These are phyloP conservation scores for Nannochloropsis salina DNA, from an alignment of 108 stramenopile species.

Conservation along the genomic window DNA sequence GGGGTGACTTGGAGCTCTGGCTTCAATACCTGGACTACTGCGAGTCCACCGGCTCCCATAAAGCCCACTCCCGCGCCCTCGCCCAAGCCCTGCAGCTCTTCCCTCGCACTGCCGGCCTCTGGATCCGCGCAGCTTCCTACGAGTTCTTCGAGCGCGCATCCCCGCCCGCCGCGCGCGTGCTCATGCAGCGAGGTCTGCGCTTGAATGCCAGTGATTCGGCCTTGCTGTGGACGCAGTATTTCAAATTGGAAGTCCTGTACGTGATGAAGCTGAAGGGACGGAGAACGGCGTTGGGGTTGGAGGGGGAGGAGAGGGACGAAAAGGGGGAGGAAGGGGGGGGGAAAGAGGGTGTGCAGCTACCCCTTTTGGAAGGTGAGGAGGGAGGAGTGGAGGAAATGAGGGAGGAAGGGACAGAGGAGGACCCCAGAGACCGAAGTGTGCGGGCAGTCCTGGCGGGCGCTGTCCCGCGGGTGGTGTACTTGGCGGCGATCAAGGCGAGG, in stretches of 20 bases:
- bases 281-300: conserved; percentile 40
- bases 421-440: background rate
- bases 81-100: conserved; percentile 47
- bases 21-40: conserved; percentile 47
- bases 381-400: background rate
- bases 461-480: background rate
- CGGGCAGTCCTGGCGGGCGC: background rate
- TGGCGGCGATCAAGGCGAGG: background rate
- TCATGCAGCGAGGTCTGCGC: conserved; percentile 46
- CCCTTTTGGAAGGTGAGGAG: background rate
- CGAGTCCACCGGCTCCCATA: conserved; percentile 37
- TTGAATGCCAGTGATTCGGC: conserved; percentile 30
- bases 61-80: conserved; percentile 35
- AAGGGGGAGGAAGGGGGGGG: background rate
- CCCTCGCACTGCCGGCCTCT: conserved; percentile 44
- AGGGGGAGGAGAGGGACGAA: background rate
- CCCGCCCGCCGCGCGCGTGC: conserved; percentile 37
- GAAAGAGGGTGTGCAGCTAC: background rate
- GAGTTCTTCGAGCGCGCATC: conserved; percentile 44
- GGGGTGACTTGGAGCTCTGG: conserved; percentile 47
- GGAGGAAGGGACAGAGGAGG: background rate
- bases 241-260: conserved; percentile 44
- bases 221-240: conserved; percentile 47
- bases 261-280: conserved; percentile 43
- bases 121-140: conserved; percentile 48